These are phyloP conservation scores for Mucor sp. DNA, from an alignment of 371 early-diverging fungal species.

Conservation along the genomic window DNA sequence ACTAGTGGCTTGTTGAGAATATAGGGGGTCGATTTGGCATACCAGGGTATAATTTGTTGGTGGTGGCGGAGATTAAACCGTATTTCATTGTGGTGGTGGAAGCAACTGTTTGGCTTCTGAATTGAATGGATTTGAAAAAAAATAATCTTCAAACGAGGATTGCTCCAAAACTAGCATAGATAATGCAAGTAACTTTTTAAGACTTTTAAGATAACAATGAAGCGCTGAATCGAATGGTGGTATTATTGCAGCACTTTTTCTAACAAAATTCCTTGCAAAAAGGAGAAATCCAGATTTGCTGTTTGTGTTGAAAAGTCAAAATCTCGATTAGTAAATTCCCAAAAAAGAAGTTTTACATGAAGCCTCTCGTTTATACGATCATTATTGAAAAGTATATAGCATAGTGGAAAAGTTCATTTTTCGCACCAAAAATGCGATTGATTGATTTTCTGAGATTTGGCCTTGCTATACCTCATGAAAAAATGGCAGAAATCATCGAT, in stretches of 20 bases:
- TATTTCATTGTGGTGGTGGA: background rate
- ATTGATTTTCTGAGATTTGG: background rate
- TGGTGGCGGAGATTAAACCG: background rate
- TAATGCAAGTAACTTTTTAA: background rate
- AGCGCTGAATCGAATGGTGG: background rate
- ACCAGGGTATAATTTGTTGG: background rate
- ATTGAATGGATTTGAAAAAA: background rate
- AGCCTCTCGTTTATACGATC: background rate
- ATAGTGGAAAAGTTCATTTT: background rate
- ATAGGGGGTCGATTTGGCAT: background rate
- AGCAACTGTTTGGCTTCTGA: no score
- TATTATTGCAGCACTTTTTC: background rate
- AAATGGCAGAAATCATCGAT: background rate
- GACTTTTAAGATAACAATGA: background rate
- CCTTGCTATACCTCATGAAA: background rate
- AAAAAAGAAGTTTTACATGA: background rate
- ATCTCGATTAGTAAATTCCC: background rate
- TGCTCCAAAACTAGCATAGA: background rate
- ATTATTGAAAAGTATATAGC: background rate
- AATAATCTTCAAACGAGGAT: background rate
- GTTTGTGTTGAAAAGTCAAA: background rate
- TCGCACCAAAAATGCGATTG: background rate
- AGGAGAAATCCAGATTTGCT: background rate
- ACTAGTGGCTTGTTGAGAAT: conserved; percentile 18
- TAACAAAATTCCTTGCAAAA: background rate